Evolutionary conservation across 108 stramenopile species (phyloP).

Genomic region (Pseudonitzschia delicatissima): DNA sequence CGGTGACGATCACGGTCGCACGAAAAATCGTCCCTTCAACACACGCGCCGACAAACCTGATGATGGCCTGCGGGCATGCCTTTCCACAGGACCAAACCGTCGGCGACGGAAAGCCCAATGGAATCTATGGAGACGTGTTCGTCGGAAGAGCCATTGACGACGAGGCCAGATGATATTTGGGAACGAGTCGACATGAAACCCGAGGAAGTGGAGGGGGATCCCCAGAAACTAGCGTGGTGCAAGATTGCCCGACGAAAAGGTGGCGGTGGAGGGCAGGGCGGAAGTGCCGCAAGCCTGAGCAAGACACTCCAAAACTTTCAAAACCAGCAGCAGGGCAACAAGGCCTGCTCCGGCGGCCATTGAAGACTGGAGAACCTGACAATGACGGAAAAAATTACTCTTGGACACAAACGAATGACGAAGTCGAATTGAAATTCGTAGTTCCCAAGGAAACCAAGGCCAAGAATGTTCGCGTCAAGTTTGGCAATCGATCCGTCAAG

Average conservation of each 20-base stretch:
- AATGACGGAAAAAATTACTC: conserved; percentile 20
- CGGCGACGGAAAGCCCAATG: conserved; percentile 26
- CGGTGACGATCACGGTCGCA: conserved; percentile 33
- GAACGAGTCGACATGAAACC: conserved; percentile 56
- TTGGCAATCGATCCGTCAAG: conserved; percentile 44
- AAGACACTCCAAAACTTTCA: conserved; percentile 21
- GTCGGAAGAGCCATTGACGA: conserved; percentile 73
- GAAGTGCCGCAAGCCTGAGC: conserved; percentile 32
- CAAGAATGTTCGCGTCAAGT: conserved; percentile 66
- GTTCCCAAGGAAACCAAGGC: conserved; percentile 48
- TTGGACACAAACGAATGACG: conserved; percentile 74
- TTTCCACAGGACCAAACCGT: background rate
- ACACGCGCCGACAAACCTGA: conserved; percentile 50
- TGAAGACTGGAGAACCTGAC: conserved; percentile 28
- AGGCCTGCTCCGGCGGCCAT: background rate
- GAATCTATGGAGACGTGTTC: conserved; percentile 73
- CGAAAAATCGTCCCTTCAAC: conserved; percentile 33
- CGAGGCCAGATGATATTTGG: conserved; percentile 64
- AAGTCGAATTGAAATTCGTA: conserved; percentile 66
- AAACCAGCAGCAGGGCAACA: conserved; percentile 10
- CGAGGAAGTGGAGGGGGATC: conserved; percentile 40
- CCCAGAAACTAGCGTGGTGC: conserved; percentile 39
- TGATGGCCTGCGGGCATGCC: conserved; percentile 65
- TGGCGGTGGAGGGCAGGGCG: conserved; percentile 56
- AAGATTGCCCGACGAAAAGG: conserved; percentile 41